Evolutionary conservation across 129 eudicot genomes (phyloP).

Genomic region (Flaveria brownii): DNA sequence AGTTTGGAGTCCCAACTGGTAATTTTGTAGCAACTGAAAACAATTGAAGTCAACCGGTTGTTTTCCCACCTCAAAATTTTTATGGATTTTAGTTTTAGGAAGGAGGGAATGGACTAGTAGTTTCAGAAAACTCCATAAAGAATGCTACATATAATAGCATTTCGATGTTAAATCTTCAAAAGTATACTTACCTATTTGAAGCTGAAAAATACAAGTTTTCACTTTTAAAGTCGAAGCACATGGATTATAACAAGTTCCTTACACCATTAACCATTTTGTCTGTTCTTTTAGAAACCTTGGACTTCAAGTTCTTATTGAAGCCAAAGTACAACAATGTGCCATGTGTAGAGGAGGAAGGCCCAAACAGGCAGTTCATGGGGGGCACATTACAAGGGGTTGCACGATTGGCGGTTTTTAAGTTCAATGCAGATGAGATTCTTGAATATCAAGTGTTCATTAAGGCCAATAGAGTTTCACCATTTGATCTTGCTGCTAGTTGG

Average conservation of each 20-base stretch:
- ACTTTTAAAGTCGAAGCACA: conserved; percentile 19
- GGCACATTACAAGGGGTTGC: conserved; percentile 84
- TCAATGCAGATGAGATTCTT: conserved; percentile 59
- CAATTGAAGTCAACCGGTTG: not conserved
- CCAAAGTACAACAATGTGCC: conserved; percentile 58
- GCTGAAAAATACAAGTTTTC: conserved; percentile 15
- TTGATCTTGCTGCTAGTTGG: conserved; percentile 99
- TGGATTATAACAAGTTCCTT: not conserved
- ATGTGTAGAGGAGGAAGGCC: conserved; percentile 89
- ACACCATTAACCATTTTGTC: conserved; percentile 9
- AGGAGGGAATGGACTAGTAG: conserved; percentile 6
- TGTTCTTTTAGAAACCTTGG: conserved; percentile 68
- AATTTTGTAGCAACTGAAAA: conserved; percentile 1
- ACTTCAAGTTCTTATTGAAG: conserved; percentile 89
- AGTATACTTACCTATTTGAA: conserved; percentile 2
- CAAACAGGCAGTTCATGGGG: conserved; percentile 65
- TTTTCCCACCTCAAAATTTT: not conserved
- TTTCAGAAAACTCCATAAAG: not conserved
- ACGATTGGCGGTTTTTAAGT: conserved; percentile 62
- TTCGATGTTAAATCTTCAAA: conserved; percentile 2
- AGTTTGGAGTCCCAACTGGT: not conserved
- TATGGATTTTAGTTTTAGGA: not conserved
- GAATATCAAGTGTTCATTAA: conserved; percentile 71
- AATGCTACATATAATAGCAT: not conserved
- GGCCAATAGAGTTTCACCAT: conserved; percentile 86